Conservation (phyloP, 2,329 filamentous ascomycete species). For the Fusarium sp. region DNA sequence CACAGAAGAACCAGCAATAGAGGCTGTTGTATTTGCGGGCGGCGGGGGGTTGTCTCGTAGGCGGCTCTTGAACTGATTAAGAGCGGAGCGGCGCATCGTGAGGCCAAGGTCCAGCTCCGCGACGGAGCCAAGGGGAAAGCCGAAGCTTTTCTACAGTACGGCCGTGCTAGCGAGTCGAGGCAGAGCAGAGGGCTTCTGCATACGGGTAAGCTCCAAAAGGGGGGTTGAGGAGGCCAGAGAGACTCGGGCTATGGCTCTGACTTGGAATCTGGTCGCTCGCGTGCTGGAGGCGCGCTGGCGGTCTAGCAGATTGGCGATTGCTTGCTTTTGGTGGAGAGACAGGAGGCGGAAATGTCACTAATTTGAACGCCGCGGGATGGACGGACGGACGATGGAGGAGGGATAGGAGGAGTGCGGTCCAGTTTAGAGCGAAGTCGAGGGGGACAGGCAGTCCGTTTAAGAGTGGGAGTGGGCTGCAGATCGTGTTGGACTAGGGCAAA, state of each 20-base stretch:
- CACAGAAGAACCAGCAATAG: conserved; percentile 11
- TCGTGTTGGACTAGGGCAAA: conserved; percentile 2
- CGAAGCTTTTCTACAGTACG: conserved; percentile 32
- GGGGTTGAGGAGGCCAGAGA: conserved; percentile 12
- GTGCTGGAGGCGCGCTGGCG: conserved; percentile 27
- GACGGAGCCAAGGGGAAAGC: conserved; percentile 8
- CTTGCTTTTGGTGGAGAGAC: conserved; percentile 40
- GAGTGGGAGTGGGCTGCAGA: conserved; percentile 25
- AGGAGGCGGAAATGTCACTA: conserved; percentile 33
- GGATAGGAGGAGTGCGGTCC: neutral
- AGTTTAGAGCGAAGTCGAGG: conserved; percentile 8
- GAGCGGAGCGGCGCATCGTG: conserved; percentile 40
- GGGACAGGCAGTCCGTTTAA: neutral
- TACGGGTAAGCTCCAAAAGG: conserved; percentile 30
- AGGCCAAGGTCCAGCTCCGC: conserved; percentile 14
- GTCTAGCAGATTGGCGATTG: conserved; percentile 24
- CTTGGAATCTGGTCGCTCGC: conserved; percentile 24
- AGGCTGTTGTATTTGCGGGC: neutral
- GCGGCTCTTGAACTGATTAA: conserved; percentile 25
- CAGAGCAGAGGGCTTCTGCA: conserved; percentile 34
- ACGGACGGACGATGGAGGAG: no score
- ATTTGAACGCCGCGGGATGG: conserved; percentile 19
- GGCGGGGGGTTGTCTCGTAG: conserved; percentile 23
- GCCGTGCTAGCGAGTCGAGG: conserved; percentile 11
- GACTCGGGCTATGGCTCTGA: neutral